Evolutionary conservation across 192 early-diverging fungal species (phyloP), one percentile per base, ranked within the genome.

Genomic region (Paraglomus occultum): DNA sequence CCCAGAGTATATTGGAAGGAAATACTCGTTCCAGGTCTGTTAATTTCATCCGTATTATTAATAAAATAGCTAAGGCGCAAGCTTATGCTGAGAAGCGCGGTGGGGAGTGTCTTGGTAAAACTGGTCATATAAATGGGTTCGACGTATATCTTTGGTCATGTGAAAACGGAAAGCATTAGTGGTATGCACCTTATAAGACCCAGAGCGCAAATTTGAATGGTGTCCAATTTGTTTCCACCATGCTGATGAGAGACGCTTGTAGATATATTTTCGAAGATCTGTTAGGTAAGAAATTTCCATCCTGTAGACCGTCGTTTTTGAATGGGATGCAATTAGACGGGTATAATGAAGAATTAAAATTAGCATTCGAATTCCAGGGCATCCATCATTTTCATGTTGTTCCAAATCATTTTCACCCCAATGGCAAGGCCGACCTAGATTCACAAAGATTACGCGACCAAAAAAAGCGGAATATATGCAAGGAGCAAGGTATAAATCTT

Each of bases 1-100:
- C 57, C 38, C 38, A 59, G n/a, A 59, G 38, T 43, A 59, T 59
- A 59, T 59, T 59, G n/a, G 57, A 59, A 59, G 57, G 44, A 59
- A 59, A 59, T 0, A 43, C 57, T 59, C n/a, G 15, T 11, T 59
- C 38, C 39, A 43, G 38, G 15, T 59, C 38, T 40, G 38, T 59
- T 59, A 23, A 59, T 59, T 59, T 59, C 38, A 4, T 59, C 44
- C 57, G 11, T 59, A 5, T 5, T 59, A 59, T 59, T 59, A 59
- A 59, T 59, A 43, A 59, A 59, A 39, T 59, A 4, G 4, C 57
- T 59, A 59, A 59, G 2, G 39, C 57, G 0, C 0, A 43, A 11
- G 8, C 1, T 2, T 60, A 60, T 60, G 58, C 58, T 1, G 23
- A 47, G 20, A 63, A 63, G 46, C 46, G 17, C 6, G 62, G 5